These are phyloP conservation scores for Sclerotinia sclerotiorum DNA, from an alignment of 2,329 filamentous ascomycete genomes.

Conservation along the genomic window DNA sequence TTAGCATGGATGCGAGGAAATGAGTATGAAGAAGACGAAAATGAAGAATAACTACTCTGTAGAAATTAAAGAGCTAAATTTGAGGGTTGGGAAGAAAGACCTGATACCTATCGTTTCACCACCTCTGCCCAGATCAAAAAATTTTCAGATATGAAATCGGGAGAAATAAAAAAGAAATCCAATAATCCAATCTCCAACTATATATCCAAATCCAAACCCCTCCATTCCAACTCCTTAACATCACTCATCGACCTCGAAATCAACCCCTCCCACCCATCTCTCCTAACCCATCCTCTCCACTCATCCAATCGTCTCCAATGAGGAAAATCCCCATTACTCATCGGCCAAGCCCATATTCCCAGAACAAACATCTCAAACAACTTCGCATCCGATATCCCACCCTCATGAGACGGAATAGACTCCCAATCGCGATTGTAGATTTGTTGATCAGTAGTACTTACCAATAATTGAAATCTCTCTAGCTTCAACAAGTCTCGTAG, in stretches of 20 bases:
- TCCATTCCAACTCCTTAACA: not conserved
- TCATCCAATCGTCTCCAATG: conserved; percentile 18
- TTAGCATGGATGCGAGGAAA: not conserved
- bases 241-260: not conserved
- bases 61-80: not conserved
- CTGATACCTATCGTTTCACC: too few relatives aligned
- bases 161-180: not conserved
- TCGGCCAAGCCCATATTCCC: conserved; percentile 17
- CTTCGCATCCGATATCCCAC: conserved; percentile 10
- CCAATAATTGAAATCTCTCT: conserved; percentile 21
- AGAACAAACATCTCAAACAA: conserved; percentile 21
- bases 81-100: not conserved
- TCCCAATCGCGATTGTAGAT: conserved; percentile 17
- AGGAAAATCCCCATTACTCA: conserved; percentile 18
- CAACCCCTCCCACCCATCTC: conserved; percentile 2
- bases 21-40: not conserved
- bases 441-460: conserved; percentile 8
- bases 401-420: not conserved
- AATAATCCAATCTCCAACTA: not conserved
- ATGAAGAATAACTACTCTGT: too few relatives aligned
- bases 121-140: not conserved
- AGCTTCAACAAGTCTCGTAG: not conserved
- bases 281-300: conserved; percentile 20
- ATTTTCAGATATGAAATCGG: rapidly evolving
- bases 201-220: not conserved